These are phyloP conservation scores for Thermomucor indicae-seudaticae DNA, from an alignment of 371 early-diverging fungal species.

Conservation along the genomic window DNA sequence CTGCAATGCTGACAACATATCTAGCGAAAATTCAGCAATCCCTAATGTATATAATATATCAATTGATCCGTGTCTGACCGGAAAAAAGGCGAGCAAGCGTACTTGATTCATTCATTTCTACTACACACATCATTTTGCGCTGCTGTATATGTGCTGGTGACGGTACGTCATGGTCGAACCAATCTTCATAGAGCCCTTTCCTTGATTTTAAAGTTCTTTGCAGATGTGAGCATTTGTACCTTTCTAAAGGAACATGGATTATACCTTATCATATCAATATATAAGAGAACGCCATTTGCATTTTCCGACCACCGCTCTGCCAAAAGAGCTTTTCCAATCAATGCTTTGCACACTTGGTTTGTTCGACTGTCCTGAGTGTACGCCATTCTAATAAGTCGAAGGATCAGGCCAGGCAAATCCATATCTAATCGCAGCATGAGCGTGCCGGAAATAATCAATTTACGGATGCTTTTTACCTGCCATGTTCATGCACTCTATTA, in stretches of 20 bases:
- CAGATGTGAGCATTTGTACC: too few species aligned
- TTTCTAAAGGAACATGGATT: too few species aligned
- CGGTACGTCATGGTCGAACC: neutral
- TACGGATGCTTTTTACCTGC: neutral
- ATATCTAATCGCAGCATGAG: neutral
- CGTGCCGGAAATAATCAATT: neutral
- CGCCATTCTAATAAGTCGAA: constrained; percentile 5
- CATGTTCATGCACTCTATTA: neutral
- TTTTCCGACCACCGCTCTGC: neutral
- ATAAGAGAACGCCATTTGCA: neutral
- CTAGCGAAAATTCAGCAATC: neutral
- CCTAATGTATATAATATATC: neutral
- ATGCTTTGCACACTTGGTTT: constrained; percentile 1
- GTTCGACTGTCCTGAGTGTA: constrained; percentile 1
- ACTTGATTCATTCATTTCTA: neutral
- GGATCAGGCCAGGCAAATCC: constrained; percentile 2
- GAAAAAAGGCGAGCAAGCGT: too few species aligned
- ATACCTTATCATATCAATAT: neutral
- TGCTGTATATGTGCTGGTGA: neutral
- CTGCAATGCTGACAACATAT: constrained; percentile 11
- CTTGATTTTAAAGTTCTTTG: neutral
- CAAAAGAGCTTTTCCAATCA: constrained; percentile 1
- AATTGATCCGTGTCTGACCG: too few species aligned
- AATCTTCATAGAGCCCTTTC: neutral
- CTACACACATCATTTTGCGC: neutral